A percentile compares a stretch with the other conserved stretches of the same genome.
phyloP scores from a whole-genome alignment of 2,329 filamentous ascomycete genomes.

The Alternaria triticina region DNA sequence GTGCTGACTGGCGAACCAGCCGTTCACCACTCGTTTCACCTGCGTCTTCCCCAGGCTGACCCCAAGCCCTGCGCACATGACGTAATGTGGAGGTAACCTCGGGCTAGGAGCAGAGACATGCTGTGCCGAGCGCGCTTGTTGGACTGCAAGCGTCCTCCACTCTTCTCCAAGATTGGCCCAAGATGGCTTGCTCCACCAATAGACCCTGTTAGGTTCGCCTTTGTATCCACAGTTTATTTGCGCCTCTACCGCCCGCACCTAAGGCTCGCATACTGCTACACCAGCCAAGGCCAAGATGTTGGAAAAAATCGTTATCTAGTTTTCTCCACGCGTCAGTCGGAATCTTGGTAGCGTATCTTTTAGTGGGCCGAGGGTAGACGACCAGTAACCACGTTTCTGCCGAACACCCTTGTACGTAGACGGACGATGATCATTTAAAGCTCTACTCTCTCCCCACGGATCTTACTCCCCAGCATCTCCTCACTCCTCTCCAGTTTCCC shows the following conservation, averaged over 20 bases:
- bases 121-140: slow-evolving; percentile 33
- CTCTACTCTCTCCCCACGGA: slow-evolving; percentile 26
- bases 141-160: slow-evolving; percentile 30
- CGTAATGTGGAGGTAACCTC: slow-evolving; percentile 24
- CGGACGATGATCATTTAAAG: slow-evolving; percentile 33
- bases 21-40: background rate
- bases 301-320: slow-evolving; percentile 38
- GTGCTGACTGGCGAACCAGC: background rate
- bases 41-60: background rate
- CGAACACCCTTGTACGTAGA: slow-evolving; percentile 21
- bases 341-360: slow-evolving; percentile 25
- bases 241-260: slow-evolving; percentile 30
- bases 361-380: slow-evolving; percentile 25
- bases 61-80: slow-evolving; percentile 21
- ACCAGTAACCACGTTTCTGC: slow-evolving; percentile 17
- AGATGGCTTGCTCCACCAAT: slow-evolving; percentile 26
- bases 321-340: slow-evolving; percentile 33
- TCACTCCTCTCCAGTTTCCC: slow-evolving; percentile 27
- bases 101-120: slow-evolving; percentile 26
- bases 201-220: slow-evolving; percentile 32
- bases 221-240: slow-evolving; percentile 36
- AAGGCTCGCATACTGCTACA: slow-evolving; percentile 31
- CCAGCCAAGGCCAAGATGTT: slow-evolving; percentile 37
- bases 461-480: slow-evolving; percentile 27
- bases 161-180: slow-evolving; percentile 32